Evolutionary conservation across 768 basidiomycete species (phyloP).

Genomic region (Strobilomyces echinocephalus): DNA sequence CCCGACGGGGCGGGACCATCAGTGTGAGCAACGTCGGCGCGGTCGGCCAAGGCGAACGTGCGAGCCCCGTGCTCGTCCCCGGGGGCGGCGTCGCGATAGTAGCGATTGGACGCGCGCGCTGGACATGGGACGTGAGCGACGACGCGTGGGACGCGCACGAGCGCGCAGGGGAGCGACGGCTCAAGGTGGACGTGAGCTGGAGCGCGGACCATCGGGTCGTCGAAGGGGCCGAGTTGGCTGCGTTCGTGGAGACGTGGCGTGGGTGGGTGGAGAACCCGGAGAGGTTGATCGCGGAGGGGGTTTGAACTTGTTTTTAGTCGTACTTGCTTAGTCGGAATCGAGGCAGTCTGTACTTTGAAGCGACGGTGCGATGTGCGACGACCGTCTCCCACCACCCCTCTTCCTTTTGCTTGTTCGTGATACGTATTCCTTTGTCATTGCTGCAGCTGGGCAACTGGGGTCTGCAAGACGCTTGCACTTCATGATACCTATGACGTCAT

Average conservation of each 20-base stretch:
- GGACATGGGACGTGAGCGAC: constrained; percentile 67
- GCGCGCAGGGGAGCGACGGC: constrained; percentile 42
- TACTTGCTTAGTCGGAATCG: no score
- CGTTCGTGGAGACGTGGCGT: constrained; percentile 85
- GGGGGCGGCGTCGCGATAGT: constrained; percentile 86
- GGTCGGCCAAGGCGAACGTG: constrained; percentile 66
- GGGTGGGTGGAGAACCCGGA: constrained; percentile 71
- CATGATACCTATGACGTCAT: no score
- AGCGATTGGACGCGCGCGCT: constrained; percentile 72
- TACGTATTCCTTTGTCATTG: no score
- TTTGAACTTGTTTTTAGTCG: constrained; percentile 25
- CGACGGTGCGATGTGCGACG: no score
- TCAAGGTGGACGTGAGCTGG: constrained; percentile 71
- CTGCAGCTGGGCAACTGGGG: no score
- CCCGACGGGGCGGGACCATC: constrained; percentile 69
- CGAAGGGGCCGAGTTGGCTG: constrained; percentile 85
- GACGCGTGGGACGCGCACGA: constrained; percentile 23
- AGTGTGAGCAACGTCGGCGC: constrained; percentile 82
- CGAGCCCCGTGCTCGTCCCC: constrained; percentile 71
- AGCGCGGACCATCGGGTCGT: constrained; percentile 84
- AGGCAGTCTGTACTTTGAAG: no score
- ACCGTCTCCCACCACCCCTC: no score
- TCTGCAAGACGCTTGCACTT: no score
- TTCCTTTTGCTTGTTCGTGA: no score
- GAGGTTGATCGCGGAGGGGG: constrained; percentile 53